Evolutionary conservation across 345 rosid genomes (phyloP).

Genomic region (Cardamine chenopodiifolia): DNA sequence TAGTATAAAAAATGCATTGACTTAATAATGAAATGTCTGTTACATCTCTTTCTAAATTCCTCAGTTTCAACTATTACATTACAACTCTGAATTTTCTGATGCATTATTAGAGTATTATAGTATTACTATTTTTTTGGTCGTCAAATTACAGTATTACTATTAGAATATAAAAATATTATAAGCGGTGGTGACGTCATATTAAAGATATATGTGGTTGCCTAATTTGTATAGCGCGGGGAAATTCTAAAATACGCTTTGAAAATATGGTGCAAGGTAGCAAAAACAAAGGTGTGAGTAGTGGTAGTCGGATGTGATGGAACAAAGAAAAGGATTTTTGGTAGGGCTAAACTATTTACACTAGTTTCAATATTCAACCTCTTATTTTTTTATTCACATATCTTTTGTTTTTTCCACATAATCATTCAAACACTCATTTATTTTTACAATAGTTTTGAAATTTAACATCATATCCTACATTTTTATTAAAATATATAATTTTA

Average conservation of each 20-base stretch:
- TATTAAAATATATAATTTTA: too few relatives aligned
- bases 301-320: conserved; percentile 47
- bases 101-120: conserved; percentile 20
- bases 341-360: too few relatives aligned
- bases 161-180: background rate
- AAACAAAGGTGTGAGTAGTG: conserved; percentile 38
- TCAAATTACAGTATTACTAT: background rate
- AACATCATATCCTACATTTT: too few relatives aligned
- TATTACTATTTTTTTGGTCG: too few relatives aligned
- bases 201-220: conserved; percentile 14
- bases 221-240: conserved; percentile 4
- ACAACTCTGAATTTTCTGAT: background rate
- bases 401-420: too few relatives aligned
- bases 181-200: conserved; percentile 16
- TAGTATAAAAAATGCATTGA: background rate
- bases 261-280: conserved; percentile 20
- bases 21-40: too few relatives aligned
- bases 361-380: too few relatives aligned
- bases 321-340: conserved; percentile 26
- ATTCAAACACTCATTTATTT: too few relatives aligned
- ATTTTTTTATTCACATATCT: too few relatives aligned
- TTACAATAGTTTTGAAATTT: too few relatives aligned
- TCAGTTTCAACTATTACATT: conserved; percentile 20
- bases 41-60: conserved; percentile 5
- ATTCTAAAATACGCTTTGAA: conserved; percentile 15